Base-by-base conservation (phyloP, 139 green algal genomes). In the Ulvella scutata region DNA sequence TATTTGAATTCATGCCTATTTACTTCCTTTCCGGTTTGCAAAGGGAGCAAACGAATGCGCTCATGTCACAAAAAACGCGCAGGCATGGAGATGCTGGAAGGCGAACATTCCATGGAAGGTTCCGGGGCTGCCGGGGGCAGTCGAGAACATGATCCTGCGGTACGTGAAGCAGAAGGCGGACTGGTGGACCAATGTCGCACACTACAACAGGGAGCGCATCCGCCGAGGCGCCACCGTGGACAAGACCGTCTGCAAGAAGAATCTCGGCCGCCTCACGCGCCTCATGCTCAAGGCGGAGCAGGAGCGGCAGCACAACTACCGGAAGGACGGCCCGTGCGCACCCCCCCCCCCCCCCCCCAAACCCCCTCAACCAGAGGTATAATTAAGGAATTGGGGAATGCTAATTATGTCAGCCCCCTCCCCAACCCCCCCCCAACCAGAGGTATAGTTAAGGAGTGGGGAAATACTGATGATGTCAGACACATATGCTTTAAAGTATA, bases 91-190 rank as follows among this genome's bases (percentile, higher is more conserved):
- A n/a, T 89, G 85, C 72, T 85, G 82, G 82, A 96, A 98, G 88
- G 94, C 92, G 73, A 97, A 97, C 87, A 97, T 97, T 76, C 92
- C 93, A 23, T 98, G 93, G 94, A 96, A 97, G 87, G 94, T 96
- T 74, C 95, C 95, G 4, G 95, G 95, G 20, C 85, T 99, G 90
- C 95, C 95, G 17, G 94, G 92, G 26, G 92, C 95, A 7, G 90
- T 99, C 43, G 95, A 99, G 84, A 97, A 96, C 89, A 99, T 99
- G 95, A 98, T 99, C 81, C 79, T 98, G 82, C 87, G 95, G 43
- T 99, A 98, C 79, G 95, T 99, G 28, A 99, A 99, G 89, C 91
- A 92, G 78, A 99, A 99, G 89, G 94, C 93, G 2, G 95, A 99
- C 86, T 99, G 95, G 95, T 99, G 95, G 95, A 99, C 95, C 61